Evolutionary conservation across 345 rosid genomes (phyloP).

Genomic region (Citrus mangshanensis): DNA sequence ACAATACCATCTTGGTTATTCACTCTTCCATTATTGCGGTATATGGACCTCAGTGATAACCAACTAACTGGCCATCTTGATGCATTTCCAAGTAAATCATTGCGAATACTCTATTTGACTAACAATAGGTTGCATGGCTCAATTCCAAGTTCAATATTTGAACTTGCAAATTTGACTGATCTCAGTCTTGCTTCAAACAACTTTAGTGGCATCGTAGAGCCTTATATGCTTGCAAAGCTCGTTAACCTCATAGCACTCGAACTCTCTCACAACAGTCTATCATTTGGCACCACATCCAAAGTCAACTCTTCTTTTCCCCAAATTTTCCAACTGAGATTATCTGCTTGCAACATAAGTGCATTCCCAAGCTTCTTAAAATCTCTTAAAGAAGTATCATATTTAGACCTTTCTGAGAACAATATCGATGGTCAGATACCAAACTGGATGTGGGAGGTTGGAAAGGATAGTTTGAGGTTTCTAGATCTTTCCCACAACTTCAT

Average conservation of each 20-base stretch:
- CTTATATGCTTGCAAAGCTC: constrained; percentile 16
- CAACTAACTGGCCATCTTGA: constrained; percentile 8
- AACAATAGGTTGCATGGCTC: constrained; percentile 14
- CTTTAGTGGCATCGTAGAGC: constrained; percentile 15
- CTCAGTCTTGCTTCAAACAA: constrained; percentile 7
- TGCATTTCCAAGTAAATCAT: background rate
- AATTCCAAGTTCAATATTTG: constrained; percentile 14
- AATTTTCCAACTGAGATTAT: background rate
- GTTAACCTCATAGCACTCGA: background rate
- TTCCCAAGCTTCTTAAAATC: constrained; percentile 15
- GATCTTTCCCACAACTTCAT: constrained; percentile 17
- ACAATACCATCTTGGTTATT: constrained; percentile 20
- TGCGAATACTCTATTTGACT: background rate
- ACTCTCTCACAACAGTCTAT: constrained; percentile 3
- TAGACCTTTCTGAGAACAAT: constrained; percentile 9
- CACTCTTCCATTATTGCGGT: background rate
- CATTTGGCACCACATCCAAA: background rate
- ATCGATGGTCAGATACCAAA: constrained; percentile 17
- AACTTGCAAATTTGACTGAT: background rate
- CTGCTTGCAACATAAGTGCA: constrained; percentile 22
- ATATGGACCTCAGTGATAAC: background rate
- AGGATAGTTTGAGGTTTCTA: background rate
- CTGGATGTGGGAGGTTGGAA: background rate
- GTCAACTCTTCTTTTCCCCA: constrained; percentile 5
- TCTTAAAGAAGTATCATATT: background rate